Base-by-base conservation (phyloP, 805 yeast genomes). In the Zygosaccharomyces lentus region DNA sequence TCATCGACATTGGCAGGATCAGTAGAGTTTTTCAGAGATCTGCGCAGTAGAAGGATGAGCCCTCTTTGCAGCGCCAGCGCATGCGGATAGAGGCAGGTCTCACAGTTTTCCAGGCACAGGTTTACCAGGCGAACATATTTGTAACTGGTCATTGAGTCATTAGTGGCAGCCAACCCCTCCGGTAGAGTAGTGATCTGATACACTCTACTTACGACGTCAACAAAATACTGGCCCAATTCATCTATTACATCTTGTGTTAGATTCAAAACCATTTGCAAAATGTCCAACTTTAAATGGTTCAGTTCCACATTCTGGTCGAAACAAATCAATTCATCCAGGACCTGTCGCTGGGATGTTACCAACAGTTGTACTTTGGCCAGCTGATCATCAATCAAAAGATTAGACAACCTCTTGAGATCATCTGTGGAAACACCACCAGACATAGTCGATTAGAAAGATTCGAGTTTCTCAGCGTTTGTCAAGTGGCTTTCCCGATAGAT, bases 71-170 rank as follows among this genome's bases (percentile, higher is more conserved):
- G 31, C 19, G 39, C 24, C 19, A 34, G 21, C 19, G 30, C 37
- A 43, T 45, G 31, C 1, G 56, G 51, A 21, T 53, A 53, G n/a
- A 13, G 31, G n/a, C 44, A 38, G 4, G 37, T 19, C 8, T 53
- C 44, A 27, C 57, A 51, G 36, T 46, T 46, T 17, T 52, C 48
- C 2, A 46, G 32, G 35, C 65, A 57, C 7, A 53, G 29, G 23
- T 55, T 57, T 17, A 57, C 16, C 10, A 63, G 41, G 32, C 50
- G 51, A 6, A 55, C 25, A 36, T 54, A 59, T 36, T 55, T 58
- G 17, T 48, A 50, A 27, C 51, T 54, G 2, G 45, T 49, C 2
- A 16, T 21, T 2, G 50, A 19, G 21, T 48, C 45, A 27, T 55
- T 54, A 9, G 32, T 27, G n/a, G 36, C 16, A 8, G 37, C 30